These are phyloP conservation scores for Verticillium longisporum DNA, from an alignment of 2,329 filamentous ascomycete genomes.

Conservation along the genomic window DNA sequence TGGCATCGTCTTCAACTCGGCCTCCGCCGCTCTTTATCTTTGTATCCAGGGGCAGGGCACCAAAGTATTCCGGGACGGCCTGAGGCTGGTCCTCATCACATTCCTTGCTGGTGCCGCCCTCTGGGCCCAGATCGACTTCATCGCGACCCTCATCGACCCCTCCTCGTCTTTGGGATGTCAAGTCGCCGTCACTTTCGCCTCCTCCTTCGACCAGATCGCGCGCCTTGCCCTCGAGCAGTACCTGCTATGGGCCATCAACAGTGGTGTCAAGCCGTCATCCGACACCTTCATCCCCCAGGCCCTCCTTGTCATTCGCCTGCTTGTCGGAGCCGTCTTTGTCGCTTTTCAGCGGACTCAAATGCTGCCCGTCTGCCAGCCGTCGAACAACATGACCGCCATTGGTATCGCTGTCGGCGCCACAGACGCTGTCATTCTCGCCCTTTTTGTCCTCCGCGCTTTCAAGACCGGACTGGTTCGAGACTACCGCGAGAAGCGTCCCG, in stretches of 20 bases:
- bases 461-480: slow-evolving; percentile 26
- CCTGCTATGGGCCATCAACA: slow-evolving; percentile 42
- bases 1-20: slow-evolving; percentile 46
- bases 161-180: slow-evolving; percentile 40
- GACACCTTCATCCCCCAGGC: slow-evolving; percentile 36
- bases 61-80: slow-evolving; percentile 46
- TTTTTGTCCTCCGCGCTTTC: slow-evolving; percentile 34
- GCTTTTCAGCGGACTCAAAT: slow-evolving; percentile 48
- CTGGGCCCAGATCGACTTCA: slow-evolving; percentile 48
- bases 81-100: slow-evolving; percentile 56
- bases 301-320: slow-evolving; percentile 38
- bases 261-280: slow-evolving; percentile 25
- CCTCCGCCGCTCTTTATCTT: slow-evolving; percentile 38
- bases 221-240: slow-evolving; percentile 48
- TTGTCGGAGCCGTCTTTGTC: slow-evolving; percentile 47
- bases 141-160: slow-evolving; percentile 39
- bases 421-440: slow-evolving; percentile 37
- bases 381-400: slow-evolving; percentile 34
- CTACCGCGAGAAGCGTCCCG: slow-evolving; percentile 18
- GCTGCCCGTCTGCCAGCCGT: slow-evolving; percentile 43
- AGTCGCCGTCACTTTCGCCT: slow-evolving; percentile 42
- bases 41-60: slow-evolving; percentile 39
- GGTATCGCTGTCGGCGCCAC: slow-evolving; percentile 36
- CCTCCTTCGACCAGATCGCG: slow-evolving; percentile 50
- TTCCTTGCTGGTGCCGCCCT: slow-evolving; percentile 44